phyloP scores from a whole-genome alignment of 1,284 basidiomycete species.

The Uromyces viciae-fabae region DNA sequence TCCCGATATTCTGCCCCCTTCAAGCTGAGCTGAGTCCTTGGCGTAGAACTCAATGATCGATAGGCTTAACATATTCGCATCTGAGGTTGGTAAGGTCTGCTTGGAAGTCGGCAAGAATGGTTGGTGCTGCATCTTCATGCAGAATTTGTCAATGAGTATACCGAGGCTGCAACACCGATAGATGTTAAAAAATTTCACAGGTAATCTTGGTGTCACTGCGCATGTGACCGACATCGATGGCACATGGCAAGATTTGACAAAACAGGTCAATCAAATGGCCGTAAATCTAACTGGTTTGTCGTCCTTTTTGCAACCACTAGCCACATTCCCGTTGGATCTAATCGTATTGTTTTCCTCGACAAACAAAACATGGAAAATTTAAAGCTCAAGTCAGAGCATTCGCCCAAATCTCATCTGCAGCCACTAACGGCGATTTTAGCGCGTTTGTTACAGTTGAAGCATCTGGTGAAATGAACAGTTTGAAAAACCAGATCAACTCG shows the following conservation, averaged over 20 bases:
- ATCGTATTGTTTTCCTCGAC: constrained; percentile 63
- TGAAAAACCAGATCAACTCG: constrained; percentile 98
- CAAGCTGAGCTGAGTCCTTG: background rate
- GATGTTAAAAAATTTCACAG: no score
- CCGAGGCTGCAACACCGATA: no score
- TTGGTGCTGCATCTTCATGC: background rate
- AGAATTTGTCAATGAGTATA: no score
- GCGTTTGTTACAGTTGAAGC: constrained; percentile 99
- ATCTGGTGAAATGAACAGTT: constrained; percentile 95
- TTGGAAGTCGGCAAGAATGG: constrained; percentile 93
- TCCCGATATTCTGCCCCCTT: background rate
- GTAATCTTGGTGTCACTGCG: constrained; percentile 89
- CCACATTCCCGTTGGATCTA: constrained; percentile 83
- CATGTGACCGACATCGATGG: constrained; percentile 96
- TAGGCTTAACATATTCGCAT: constrained; percentile 86
- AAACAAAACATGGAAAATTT: no score
- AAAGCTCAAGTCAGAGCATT: constrained; percentile 94
- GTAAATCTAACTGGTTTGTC: constrained; percentile 36
- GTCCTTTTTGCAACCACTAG: constrained; percentile 63
- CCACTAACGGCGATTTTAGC: constrained; percentile 98
- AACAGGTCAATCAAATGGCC: constrained; percentile 57
- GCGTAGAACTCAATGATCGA: constrained; percentile 76
- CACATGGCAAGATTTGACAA: constrained; percentile 99
- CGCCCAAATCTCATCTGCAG: constrained; percentile 96
- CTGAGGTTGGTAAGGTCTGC: constrained; percentile 91